Evolutionary conservation across 225 moss, liverwort and hornwort species (phyloP).

Genomic region (Climacium dendroides): DNA sequence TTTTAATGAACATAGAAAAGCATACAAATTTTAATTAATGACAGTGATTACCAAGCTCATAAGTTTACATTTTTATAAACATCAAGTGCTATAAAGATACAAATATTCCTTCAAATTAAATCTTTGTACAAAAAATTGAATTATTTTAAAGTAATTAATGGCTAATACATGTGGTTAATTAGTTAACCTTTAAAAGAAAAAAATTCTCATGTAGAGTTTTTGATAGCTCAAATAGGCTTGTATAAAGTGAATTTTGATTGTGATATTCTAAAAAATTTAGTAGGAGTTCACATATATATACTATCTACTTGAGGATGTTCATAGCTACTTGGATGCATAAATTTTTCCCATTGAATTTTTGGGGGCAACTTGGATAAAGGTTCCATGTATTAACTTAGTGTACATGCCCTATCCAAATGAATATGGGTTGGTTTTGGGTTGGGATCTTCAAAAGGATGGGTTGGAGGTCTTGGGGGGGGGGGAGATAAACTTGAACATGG

Average conservation of each 20-base stretch:
- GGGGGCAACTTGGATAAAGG: rapidly evolving
- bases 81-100: background rate
- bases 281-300: background rate
- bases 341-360: background rate
- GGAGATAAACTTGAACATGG: background rate
- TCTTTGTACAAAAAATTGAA: background rate
- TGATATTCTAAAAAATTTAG: background rate
- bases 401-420: background rate
- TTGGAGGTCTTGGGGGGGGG: rapidly evolving
- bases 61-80: background rate
- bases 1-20: background rate
- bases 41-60: background rate
- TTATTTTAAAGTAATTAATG: background rate
- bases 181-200: background rate
- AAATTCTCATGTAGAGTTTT: background rate
- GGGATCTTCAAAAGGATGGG: rapidly evolving
- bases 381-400: rapidly evolving
- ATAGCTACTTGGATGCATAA: background rate
- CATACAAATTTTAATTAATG: background rate
- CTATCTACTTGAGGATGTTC: rapidly evolving
- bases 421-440: rapidly evolving
- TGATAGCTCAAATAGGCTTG: rapidly evolving
- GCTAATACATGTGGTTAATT: background rate
- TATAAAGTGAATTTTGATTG: background rate
- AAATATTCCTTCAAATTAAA: background rate